Base-by-base conservation (phyloP, 2,329 filamentous ascomycete species). In the Fusarium sp. region DNA sequence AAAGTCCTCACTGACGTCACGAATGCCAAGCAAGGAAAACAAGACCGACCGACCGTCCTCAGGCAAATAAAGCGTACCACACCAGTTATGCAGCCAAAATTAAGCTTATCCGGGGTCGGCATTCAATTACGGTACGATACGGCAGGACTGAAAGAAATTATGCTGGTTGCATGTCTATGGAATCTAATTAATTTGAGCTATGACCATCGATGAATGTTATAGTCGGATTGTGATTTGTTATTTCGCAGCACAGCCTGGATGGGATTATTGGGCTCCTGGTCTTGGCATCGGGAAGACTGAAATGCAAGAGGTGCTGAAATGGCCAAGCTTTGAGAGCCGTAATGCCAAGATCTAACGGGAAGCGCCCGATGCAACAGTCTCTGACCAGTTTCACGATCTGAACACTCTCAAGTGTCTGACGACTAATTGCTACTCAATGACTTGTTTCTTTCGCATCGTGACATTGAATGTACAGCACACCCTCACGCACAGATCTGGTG, bases 91-190 rank as follows among this genome's bases (percentile, higher is more conserved):
- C 43, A 56, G 18, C 23, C 54, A 27, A 56, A 56, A 56, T 56
- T 56, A 56, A 56, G 54, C 54, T 56, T 56, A 56, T 56, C 54
- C 43, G 49, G 49, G 54, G 54, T 50, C 45, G 54, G 54, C 28
- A 48, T 37, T 56, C n/a, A 37, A n/a, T 34, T 37, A 50, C 43
- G 34, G 18, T 37, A 37, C 34, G 18, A 37, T 37, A n/a, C 18
- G 34, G 34, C 4, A 28, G n/a, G 49, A 42, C 20, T 25, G 18
- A 25, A 42, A 20, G 25, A 53, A 51, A 14, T 41, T 27, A 37
- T n/a, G 34, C 11, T 34, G 16, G 47, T 50, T 16, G 37, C 49
- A 42, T 34, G n/a, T 41, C 25, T 21, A 7, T 53, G 37, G 27
- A 42, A 42, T 53, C 41, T 53, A 40, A 28, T 53, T 53, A 53